phyloP scores from a whole-genome alignment of 2,329 filamentous ascomycete species.

The Hypocrella siamensis region DNA sequence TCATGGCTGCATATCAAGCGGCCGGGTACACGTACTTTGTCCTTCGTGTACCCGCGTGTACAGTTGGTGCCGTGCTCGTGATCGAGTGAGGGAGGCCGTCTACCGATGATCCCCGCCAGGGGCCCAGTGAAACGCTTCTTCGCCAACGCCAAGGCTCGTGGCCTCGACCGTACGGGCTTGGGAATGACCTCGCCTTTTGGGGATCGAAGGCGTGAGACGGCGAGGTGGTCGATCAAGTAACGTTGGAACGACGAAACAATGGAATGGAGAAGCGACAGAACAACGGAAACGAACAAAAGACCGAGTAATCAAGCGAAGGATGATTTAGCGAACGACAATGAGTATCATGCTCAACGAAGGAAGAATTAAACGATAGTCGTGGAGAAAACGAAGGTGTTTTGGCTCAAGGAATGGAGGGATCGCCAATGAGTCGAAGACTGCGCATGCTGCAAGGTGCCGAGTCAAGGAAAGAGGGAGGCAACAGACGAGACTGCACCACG shows the following conservation, averaged over 20 bases:
- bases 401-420: constrained; percentile 1
- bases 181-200: neutral
- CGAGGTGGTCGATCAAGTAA: neutral
- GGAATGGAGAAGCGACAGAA: neutral
- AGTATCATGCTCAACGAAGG: neutral
- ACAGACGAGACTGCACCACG: too few species aligned
- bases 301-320: constrained; percentile 2
- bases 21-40: neutral
- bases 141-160: too few species aligned
- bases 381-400: constrained; percentile 1
- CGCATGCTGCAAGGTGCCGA: constrained; percentile 2
- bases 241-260: neutral
- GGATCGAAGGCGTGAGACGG: neutral
- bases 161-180: neutral
- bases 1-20: constrained; percentile 18
- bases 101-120: too few species aligned
- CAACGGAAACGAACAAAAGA: neutral
- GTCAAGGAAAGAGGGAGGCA: constrained; percentile 4
- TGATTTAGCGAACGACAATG: neutral
- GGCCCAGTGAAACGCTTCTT: too few species aligned
- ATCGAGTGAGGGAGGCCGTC: neutral
- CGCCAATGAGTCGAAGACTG: constrained; percentile 1
- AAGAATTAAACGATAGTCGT: neutral
- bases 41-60: neutral
- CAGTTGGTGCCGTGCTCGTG: neutral